Percentiles rank a stretch among this genome's conserved stretches.
These are phyloP conservation scores for Loxodes magnus DNA, from an alignment of 73 alveolate genomes.

Conservation along the genomic window DNA sequence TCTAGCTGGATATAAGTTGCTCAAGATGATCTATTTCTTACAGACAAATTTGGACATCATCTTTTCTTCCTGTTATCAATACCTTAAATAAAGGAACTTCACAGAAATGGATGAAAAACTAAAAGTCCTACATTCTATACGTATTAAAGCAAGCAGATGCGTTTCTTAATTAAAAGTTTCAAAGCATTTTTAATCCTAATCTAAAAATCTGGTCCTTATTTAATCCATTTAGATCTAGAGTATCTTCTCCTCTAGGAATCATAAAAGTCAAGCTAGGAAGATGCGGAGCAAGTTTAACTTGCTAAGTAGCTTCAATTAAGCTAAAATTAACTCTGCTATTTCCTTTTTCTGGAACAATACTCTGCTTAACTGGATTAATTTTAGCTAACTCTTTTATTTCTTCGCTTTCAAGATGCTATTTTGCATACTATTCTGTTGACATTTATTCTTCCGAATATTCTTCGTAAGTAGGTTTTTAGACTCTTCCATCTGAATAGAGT, in stretches of 20 bases:
- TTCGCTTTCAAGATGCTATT: not conserved
- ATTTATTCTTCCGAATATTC: not conserved
- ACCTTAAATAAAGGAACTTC: constrained; percentile 33
- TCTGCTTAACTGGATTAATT: too few species aligned
- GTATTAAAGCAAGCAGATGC: constrained; percentile 19
- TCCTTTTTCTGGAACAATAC: not conserved
- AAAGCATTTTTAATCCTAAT: constrained; percentile 22
- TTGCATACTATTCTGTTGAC: not conserved
- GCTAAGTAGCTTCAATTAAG: not conserved
- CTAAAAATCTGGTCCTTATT: too few species aligned
- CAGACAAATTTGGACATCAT: constrained; percentile 1
- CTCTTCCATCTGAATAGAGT: not conserved
- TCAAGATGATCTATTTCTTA: not conserved
- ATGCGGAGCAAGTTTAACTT: not conserved
- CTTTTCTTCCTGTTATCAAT: constrained; percentile 32
- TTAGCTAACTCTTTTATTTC: too few species aligned
- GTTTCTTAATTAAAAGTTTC: constrained; percentile 28
- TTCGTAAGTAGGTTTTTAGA: not conserved
- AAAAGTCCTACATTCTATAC: constrained; percentile 11
- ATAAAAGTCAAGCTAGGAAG: not conserved
- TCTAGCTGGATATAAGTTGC: not conserved
- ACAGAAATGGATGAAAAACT: constrained; percentile 18
- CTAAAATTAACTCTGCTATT: not conserved
- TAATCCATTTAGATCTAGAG: not conserved
- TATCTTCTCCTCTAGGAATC: not conserved